phyloP scores from a whole-genome alignment of 1,284 basidiomycete species.

The Pascua sp. region DNA sequence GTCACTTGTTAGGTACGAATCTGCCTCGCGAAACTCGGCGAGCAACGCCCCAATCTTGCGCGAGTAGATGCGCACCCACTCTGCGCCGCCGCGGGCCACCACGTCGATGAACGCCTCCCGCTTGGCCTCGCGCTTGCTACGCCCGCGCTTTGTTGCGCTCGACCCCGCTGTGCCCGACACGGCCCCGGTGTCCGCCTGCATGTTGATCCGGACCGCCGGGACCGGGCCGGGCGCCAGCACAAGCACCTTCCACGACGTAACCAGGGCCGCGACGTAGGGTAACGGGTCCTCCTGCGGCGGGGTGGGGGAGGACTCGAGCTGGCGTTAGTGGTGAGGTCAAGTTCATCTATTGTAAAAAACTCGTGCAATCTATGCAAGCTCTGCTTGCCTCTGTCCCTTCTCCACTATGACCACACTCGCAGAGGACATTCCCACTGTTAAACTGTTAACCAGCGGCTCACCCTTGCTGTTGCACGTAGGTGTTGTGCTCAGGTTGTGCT shows the following conservation, averaged over 20 bases:
- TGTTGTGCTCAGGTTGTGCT: too few species aligned
- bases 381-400: too few species aligned
- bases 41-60: slow-evolving; percentile 71
- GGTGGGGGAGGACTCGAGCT: slow-evolving; percentile 9
- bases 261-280: slow-evolving; percentile 39
- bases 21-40: slow-evolving; percentile 74
- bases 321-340: background rate
- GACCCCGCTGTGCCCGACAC: background rate
- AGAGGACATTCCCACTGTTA: background rate
- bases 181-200: slow-evolving; percentile 8
- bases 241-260: slow-evolving; percentile 65
- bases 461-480: slow-evolving; percentile 2
- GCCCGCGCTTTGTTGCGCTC: slow-evolving; percentile 10
- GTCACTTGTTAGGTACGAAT: slow-evolving; percentile 63
- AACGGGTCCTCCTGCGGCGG: slow-evolving; percentile 31
- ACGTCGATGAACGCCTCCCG: slow-evolving; percentile 61
- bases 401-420: too few species aligned
- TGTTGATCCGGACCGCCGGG: slow-evolving; percentile 52
- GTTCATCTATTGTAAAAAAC: background rate
- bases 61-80: slow-evolving; percentile 76
- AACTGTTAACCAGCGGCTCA: background rate
- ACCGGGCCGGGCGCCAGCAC: slow-evolving; percentile 60
- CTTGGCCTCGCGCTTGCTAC: slow-evolving; percentile 24
- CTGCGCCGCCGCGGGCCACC: slow-evolving; percentile 65
- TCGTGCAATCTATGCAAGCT: too few species aligned